Percentiles rank a stretch among this genome's conserved stretches.
These are phyloP conservation scores for Colletotrichum higginsianum DNA, from an alignment of 2,329 filamentous ascomycete species.

Conservation along the genomic window DNA sequence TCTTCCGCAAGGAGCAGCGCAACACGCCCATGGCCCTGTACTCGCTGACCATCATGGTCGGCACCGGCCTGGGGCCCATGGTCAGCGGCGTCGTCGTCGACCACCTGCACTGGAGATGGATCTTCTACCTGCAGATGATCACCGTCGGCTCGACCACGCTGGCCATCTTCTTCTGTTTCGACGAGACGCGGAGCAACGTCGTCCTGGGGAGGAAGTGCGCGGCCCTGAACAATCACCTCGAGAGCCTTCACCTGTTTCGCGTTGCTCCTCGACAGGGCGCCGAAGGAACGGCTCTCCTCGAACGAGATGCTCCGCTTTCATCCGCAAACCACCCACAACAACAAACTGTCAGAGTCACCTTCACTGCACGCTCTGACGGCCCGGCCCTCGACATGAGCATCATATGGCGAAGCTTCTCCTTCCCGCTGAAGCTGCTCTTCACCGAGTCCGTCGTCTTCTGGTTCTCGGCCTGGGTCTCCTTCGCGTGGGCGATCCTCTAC, in stretches of 20 bases:
- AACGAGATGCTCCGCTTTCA: neutral
- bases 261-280: neutral
- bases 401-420: slow-evolving; percentile 48
- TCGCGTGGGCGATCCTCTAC: slow-evolving; percentile 80
- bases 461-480: slow-evolving; percentile 80
- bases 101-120: slow-evolving; percentile 74
- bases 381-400: slow-evolving; percentile 45
- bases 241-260: neutral
- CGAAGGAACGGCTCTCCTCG: slow-evolving; percentile 1
- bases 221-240: slow-evolving; percentile 63
- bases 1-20: slow-evolving; percentile 74
- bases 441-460: slow-evolving; percentile 75
- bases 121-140: slow-evolving; percentile 78
- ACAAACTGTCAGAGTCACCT: neutral
- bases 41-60: slow-evolving; percentile 72
- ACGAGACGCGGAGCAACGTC: slow-evolving; percentile 78
- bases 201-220: slow-evolving; percentile 73
- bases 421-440: slow-evolving; percentile 61
- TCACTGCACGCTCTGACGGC: slow-evolving; percentile 30
- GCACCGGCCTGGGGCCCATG: slow-evolving; percentile 75
- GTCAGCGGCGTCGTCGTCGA: slow-evolving; percentile 72
- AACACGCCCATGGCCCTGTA: slow-evolving; percentile 81
- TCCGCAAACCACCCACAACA: too few relatives aligned
- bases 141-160: slow-evolving; percentile 68
- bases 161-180: slow-evolving; percentile 71